These are phyloP conservation scores for Xerocomellus chrysenteron DNA, from an alignment of 768 basidiomycete genomes.

Conservation along the genomic window DNA sequence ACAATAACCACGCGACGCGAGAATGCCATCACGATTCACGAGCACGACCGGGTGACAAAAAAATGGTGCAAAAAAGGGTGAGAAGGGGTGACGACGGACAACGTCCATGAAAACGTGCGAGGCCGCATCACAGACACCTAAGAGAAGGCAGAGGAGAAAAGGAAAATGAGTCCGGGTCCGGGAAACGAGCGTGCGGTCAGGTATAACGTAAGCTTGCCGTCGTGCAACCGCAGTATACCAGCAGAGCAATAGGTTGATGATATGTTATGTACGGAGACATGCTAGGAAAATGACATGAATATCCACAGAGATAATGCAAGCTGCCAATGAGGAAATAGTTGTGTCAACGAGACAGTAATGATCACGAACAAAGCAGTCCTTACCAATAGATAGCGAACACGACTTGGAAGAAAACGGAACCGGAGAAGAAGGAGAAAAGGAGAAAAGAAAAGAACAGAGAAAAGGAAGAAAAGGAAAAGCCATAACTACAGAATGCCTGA, in stretches of 20 bases:
- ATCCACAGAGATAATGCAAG: constrained; percentile 35
- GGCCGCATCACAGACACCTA: neutral
- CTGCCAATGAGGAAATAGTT: neutral
- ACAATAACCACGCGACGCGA: neutral
- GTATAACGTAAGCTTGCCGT: neutral
- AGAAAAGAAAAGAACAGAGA: neutral
- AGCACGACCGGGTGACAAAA: neutral
- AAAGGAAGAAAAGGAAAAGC: neutral
- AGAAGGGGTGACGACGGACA: neutral
- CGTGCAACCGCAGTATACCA: neutral
- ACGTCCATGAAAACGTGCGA: neutral
- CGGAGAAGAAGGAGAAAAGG: neutral
- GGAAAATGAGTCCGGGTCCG: neutral
- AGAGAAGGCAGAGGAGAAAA: neutral
- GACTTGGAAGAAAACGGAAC: constrained; percentile 9
- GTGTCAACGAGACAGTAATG: neutral
- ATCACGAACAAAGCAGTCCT: neutral
- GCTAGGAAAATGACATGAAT: constrained; percentile 23
- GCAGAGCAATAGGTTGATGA: constrained; percentile 25
- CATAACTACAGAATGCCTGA: constrained; percentile 67
- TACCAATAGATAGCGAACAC: constrained; percentile 30
- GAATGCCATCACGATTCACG: neutral
- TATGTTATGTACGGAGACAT: constrained; percentile 29
- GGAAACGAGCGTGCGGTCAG: neutral
- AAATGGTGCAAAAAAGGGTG: too few relatives aligned